Evolutionary conservation across 75 land plant species (phyloP).

Genomic region (Sequoia sempervirens): DNA sequence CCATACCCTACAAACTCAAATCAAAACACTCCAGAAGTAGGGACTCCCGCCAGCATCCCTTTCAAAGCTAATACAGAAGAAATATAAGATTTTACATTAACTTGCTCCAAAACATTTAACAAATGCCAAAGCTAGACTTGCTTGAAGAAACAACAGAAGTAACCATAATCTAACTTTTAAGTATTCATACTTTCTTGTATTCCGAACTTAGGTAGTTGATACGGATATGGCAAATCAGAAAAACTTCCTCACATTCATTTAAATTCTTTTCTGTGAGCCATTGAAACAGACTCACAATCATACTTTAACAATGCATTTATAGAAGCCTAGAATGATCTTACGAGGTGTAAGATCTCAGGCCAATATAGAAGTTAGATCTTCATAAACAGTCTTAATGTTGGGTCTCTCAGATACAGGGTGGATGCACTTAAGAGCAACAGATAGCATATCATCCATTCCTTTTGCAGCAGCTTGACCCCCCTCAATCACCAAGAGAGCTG

Average conservation of each 20-base stretch:
- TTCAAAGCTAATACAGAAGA: not conserved
- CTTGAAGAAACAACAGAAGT: not conserved
- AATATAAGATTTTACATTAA: not conserved
- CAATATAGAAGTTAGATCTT: slow-evolving; percentile 67
- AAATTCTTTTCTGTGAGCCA: not conserved
- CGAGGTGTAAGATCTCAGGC: slow-evolving; percentile 14
- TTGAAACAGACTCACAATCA: not conserved
- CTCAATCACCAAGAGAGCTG: slow-evolving; percentile 28
- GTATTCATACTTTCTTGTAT: not conserved
- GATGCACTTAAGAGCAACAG: slow-evolving; percentile 75
- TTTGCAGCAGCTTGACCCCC: slow-evolving; percentile 36
- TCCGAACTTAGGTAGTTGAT: not conserved
- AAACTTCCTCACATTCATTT: not conserved
- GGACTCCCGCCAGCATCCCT: not conserved
- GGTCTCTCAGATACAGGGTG: slow-evolving; percentile 69
- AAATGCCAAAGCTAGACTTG: not conserved
- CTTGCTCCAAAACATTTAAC: not conserved
- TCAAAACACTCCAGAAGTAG: not conserved
- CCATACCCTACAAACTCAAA: not conserved
- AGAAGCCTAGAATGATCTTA: slow-evolving; percentile 2
- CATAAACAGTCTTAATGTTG: slow-evolving; percentile 66
- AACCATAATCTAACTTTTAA: not conserved
- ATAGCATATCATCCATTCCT: slow-evolving; percentile 81
- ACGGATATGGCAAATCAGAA: not conserved
- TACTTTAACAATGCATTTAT: not conserved